Percentiles rank a stretch among this genome's conserved stretches.
phyloP scores from a whole-genome alignment of 805 yeast genomes.

The Metschnikowia arizonensis region DNA sequence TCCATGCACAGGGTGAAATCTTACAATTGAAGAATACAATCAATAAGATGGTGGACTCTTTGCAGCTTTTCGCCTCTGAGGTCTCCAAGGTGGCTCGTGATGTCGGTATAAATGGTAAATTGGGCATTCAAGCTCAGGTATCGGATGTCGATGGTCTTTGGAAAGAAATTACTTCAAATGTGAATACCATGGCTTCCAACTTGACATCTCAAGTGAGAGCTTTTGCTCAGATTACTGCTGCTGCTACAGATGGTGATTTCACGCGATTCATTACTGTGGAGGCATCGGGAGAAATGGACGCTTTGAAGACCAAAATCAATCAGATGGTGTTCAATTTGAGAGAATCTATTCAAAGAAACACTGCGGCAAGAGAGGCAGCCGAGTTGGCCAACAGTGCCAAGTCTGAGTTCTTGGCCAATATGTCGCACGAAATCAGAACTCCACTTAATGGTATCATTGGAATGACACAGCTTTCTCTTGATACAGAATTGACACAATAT shows the following conservation, averaged over 20 bases:
- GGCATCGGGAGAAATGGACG: slow-evolving; percentile 88
- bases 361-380: slow-evolving; percentile 93
- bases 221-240: slow-evolving; percentile 88
- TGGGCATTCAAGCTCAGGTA: slow-evolving; percentile 90
- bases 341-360: slow-evolving; percentile 85
- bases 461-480: slow-evolving; percentile 85
- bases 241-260: slow-evolving; percentile 92
- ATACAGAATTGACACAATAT: slow-evolving; percentile 84
- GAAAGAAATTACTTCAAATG: slow-evolving; percentile 89
- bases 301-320: slow-evolving; percentile 55
- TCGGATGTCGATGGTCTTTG: slow-evolving; percentile 87
- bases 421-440: slow-evolving; percentile 80
- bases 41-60: slow-evolving; percentile 89
- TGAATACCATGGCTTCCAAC: slow-evolving; percentile 91
- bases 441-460: slow-evolving; percentile 93
- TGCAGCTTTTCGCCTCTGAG: slow-evolving; percentile 82
- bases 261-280: slow-evolving; percentile 87
- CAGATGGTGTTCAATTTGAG: slow-evolving; percentile 70
- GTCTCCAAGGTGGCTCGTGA: slow-evolving; percentile 88
- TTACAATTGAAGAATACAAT: slow-evolving; percentile 80
- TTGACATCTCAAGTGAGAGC: slow-evolving; percentile 90
- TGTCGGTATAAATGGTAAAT: slow-evolving; percentile 89
- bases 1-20: slow-evolving; percentile 88
- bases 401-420: slow-evolving; percentile 85
- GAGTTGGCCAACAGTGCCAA: slow-evolving; percentile 86